Conservation (phyloP, 768 basidiomycete genomes). For the Chalciporus pseudorubinellus region DNA sequence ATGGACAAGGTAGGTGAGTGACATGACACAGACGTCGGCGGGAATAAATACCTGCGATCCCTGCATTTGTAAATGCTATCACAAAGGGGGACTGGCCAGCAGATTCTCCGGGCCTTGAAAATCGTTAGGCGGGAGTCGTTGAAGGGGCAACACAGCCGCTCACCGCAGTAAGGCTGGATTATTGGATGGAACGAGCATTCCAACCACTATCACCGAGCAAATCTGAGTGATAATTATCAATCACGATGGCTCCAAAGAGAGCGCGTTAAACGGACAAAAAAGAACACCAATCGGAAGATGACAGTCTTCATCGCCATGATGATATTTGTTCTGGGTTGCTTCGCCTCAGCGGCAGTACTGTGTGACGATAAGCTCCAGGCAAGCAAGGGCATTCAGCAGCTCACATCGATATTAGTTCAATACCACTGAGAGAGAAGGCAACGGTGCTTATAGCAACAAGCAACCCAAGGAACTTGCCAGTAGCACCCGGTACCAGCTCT, state of each 20-base stretch:
- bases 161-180: constrained; percentile 50
- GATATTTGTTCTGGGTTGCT: constrained; percentile 77
- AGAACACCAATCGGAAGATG: constrained; percentile 67
- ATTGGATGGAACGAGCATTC: constrained; percentile 75
- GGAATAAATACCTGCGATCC: constrained; percentile 51
- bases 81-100: constrained; percentile 86
- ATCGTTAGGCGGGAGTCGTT: not conserved
- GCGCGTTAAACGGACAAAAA: constrained; percentile 12
- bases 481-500: constrained; percentile 21
- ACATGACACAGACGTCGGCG: constrained; percentile 10
- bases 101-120: constrained; percentile 8
- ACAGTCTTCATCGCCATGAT: constrained; percentile 72
- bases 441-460: constrained; percentile 20
- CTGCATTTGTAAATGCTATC: constrained; percentile 71
- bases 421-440: constrained; percentile 75
- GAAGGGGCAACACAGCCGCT: constrained; percentile 4
- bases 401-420: constrained; percentile 72
- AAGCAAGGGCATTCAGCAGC: constrained; percentile 23
- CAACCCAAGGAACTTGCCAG: constrained; percentile 22
- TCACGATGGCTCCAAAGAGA: not conserved
- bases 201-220: constrained; percentile 47
- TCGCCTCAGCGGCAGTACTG: constrained; percentile 74
- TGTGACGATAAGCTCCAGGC: constrained; percentile 6
- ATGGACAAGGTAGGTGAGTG: not conserved
- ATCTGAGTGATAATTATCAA: constrained; percentile 14